Conservation (phyloP, 352 stramenopile genomes). For the Phytophthora cactorum region DNA sequence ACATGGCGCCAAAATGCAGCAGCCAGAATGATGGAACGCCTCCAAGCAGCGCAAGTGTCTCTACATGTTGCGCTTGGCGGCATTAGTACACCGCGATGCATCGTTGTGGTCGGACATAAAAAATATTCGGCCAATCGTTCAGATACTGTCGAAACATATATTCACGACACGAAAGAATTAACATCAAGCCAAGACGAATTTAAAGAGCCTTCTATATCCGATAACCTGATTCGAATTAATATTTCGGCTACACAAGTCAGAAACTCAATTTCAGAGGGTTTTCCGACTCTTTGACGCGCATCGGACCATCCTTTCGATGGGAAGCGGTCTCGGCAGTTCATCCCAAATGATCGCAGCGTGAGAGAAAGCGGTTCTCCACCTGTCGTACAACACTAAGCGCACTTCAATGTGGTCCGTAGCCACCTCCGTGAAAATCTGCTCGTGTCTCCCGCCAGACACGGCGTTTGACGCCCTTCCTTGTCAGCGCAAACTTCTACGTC, state of each 20-base stretch:
- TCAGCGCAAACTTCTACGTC: conserved; percentile 28
- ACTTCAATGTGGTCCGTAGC: conserved; percentile 31
- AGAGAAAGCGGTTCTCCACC: neutral
- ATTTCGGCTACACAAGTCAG: neutral
- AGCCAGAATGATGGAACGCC: conserved; percentile 13
- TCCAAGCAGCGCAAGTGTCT: conserved; percentile 24
- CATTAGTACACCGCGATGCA: conserved; percentile 16
- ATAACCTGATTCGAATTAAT: neutral
- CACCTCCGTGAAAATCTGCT: conserved; percentile 10
- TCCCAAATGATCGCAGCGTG: neutral
- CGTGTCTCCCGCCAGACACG: neutral
- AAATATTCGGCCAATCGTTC: conserved; percentile 19
- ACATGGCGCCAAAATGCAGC: conserved; percentile 1
- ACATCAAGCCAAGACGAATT: too few relatives aligned
- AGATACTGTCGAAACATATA: conserved; percentile 5
- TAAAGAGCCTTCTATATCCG: neutral
- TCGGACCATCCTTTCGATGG: conserved; percentile 9
- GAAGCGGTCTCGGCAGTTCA: neutral
- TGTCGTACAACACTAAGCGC: neutral
- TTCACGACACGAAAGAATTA: conserved; percentile 23
- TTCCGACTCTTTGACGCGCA: conserved; percentile 28
- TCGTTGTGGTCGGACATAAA: conserved; percentile 24
- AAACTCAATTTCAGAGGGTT: conserved; percentile 18
- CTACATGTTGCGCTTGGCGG: conserved; percentile 1
- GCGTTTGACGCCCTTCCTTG: conserved; percentile 18